Conservation (phyloP, 305 asterid genomes). For the Vinca major region DNA sequence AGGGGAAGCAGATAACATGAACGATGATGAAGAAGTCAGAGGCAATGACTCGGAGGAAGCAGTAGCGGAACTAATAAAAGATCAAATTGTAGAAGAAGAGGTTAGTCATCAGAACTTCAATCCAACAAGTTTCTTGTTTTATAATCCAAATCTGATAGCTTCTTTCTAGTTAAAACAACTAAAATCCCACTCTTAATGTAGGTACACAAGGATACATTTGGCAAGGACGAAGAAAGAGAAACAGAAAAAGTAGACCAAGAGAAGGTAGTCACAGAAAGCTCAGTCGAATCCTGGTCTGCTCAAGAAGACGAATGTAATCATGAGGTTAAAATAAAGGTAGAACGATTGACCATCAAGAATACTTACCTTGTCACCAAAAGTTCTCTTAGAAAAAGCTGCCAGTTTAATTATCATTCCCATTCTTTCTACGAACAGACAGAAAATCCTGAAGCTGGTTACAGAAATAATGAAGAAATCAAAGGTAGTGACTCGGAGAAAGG, state of each 20-base stretch:
- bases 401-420: not conserved
- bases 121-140: not conserved
- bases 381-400: not conserved
- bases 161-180: not conserved
- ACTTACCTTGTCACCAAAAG: not conserved
- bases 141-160: not conserved
- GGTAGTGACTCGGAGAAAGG: not conserved
- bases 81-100: not conserved
- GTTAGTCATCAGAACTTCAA: slow-evolving; percentile 1
- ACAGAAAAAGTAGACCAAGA: slow-evolving; percentile 11
- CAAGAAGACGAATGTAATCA: slow-evolving; percentile 10
- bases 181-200: not conserved
- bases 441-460: slow-evolving; percentile 9
- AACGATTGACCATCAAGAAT: not conserved
- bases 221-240: slow-evolving; percentile 16
- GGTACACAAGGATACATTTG: not conserved
- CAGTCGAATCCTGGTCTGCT: slow-evolving; percentile 5
- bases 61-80: not conserved
- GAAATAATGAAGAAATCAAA: not conserved
- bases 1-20: not conserved
- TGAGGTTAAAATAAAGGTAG: slow-evolving; percentile 14
- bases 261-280: slow-evolving; percentile 1
- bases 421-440: slow-evolving; percentile 15
- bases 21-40: not conserved
- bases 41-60: not conserved